A percentile compares a stretch with the other conserved stretches of the same genome.
These are phyloP conservation scores for Platismatia glauca DNA, from an alignment of 495 filamentous ascomycete genomes.

Conservation along the genomic window DNA sequence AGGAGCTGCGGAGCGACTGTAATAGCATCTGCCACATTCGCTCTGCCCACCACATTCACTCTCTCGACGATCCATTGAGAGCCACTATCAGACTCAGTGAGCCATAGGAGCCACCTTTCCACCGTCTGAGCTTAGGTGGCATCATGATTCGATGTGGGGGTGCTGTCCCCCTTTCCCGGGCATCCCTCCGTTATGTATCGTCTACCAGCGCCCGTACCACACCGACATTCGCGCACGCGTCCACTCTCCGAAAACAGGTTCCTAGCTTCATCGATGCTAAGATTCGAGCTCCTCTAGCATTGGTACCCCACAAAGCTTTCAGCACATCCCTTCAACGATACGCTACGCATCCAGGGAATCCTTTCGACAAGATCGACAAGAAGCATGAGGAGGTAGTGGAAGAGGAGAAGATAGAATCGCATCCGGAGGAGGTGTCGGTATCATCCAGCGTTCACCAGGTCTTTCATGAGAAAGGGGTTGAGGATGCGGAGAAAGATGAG, in stretches of 20 bases:
- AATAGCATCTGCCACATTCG: neutral
- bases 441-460: slow-evolving; percentile 48
- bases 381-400: slow-evolving; percentile 43
- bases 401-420: slow-evolving; percentile 41
- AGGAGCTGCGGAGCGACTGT: neutral
- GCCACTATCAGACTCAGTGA: neutral
- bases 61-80: slow-evolving; percentile 4
- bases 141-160: slow-evolving; percentile 42
- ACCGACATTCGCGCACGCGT: slow-evolving; percentile 35
- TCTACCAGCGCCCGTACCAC: slow-evolving; percentile 34
- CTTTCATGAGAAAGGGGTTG: slow-evolving; percentile 36
- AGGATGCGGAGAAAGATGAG: slow-evolving; percentile 35
- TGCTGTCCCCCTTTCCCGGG: slow-evolving; percentile 41
- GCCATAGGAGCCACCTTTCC: neutral
- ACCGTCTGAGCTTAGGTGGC: slow-evolving; percentile 5
- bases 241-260: slow-evolving; percentile 28
- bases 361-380: slow-evolving; percentile 39
- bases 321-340: slow-evolving; percentile 45
- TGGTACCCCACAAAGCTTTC: slow-evolving; percentile 42
- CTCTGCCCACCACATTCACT: neutral
- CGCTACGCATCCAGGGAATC: slow-evolving; percentile 26
- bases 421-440: slow-evolving; percentile 51
- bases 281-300: slow-evolving; percentile 22
- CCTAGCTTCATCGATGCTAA: slow-evolving; percentile 25
- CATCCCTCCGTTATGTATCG: slow-evolving; percentile 39